Conservation (phyloP, 2,329 filamentous ascomycete genomes). For the Harringtonia lauricola region DNA sequence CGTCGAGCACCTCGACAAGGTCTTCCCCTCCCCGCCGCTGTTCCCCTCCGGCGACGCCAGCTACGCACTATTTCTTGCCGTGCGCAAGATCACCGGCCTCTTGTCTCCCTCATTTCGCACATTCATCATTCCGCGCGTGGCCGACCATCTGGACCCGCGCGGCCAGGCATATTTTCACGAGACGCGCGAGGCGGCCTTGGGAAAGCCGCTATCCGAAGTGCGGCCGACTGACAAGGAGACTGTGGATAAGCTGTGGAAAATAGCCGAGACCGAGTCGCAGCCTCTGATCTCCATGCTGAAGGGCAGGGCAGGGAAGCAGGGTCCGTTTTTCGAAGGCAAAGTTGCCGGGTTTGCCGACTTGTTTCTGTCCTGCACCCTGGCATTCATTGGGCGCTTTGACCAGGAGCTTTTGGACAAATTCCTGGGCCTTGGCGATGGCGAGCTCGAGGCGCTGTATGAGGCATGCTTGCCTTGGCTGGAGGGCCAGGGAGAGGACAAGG, state of each 20-base stretch:
- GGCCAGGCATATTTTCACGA: background rate
- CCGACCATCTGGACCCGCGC: conserved; percentile 1
- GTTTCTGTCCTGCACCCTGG: background rate
- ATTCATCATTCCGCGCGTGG: background rate
- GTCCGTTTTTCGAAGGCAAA: conserved; percentile 2
- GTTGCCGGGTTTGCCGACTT: background rate
- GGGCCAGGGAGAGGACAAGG: conserved; percentile 4
- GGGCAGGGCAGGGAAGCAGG: background rate
- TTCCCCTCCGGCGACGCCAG: conserved; percentile 3
- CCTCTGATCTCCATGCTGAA: background rate
- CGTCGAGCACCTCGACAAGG: background rate
- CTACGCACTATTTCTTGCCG: background rate
- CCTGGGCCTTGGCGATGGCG: background rate
- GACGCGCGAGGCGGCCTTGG: background rate
- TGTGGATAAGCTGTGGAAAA: background rate
- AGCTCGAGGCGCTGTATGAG: conserved; percentile 1
- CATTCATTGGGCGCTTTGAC: conserved; percentile 1
- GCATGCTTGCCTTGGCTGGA: conserved; percentile 2
- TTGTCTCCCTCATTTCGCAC: background rate
- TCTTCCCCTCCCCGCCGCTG: background rate
- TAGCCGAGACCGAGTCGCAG: background rate
- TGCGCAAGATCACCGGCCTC: background rate
- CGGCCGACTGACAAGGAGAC: background rate
- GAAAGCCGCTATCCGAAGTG: conserved; percentile 1
- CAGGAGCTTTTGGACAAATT: background rate